Evolutionary conservation across 768 basidiomycete genomes (phyloP).

Genomic region (Lactarius akahatsu): DNA sequence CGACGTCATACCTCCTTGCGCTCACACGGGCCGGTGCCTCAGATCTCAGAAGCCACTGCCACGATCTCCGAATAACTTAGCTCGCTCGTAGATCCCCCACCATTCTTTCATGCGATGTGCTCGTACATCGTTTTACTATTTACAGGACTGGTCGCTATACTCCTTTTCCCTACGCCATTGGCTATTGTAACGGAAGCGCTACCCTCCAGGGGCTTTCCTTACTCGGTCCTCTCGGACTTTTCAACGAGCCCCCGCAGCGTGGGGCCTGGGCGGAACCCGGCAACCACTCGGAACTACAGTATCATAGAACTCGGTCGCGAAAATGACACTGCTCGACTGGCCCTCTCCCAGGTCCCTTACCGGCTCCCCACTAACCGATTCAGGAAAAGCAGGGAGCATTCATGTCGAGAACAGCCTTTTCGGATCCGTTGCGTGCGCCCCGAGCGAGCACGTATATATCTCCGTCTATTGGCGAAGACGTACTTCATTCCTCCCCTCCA

Average conservation of each 20-base stretch:
- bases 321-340: slow-evolving; percentile 5
- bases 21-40: no score
- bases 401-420: slow-evolving; percentile 8
- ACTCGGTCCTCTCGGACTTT: slow-evolving; percentile 8
- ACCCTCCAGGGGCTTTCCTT: slow-evolving; percentile 13
- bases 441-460: slow-evolving; percentile 15
- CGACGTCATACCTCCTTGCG: no score
- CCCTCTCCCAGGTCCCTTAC: background rate
- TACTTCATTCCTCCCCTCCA: slow-evolving; percentile 1
- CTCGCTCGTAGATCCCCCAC: background rate
- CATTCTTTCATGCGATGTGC: background rate
- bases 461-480: background rate
- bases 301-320: slow-evolving; percentile 1
- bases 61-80: no score
- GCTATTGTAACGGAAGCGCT: background rate
- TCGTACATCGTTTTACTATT: background rate
- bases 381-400: slow-evolving; percentile 4
- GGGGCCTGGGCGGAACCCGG: background rate
- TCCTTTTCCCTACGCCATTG: background rate
- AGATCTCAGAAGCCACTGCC: no score
- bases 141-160: background rate
- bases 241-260: background rate
- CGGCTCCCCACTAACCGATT: slow-evolving; percentile 4
- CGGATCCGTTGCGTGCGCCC: slow-evolving; percentile 14
- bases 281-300: background rate